These are phyloP conservation scores for Rhizopogon vulgaris DNA, from an alignment of 768 basidiomycete species.

Conservation along the genomic window DNA sequence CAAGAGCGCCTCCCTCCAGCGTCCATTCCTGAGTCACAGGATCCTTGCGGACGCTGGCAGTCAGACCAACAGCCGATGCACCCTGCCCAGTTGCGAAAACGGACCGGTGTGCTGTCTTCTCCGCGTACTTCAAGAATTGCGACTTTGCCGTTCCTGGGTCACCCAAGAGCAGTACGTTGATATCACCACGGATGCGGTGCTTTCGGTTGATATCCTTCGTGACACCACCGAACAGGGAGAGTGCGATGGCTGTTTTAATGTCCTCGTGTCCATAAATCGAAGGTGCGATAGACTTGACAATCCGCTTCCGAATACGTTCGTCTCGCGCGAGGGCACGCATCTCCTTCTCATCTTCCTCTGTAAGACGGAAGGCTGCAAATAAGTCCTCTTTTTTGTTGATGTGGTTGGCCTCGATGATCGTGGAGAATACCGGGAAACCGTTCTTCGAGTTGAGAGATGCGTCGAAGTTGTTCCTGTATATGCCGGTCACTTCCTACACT, in stretches of 20 bases:
- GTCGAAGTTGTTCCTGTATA: constrained; percentile 99
- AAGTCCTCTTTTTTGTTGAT: constrained; percentile 99
- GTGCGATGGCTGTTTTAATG: constrained; percentile 95
- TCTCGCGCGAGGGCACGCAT: constrained; percentile 85
- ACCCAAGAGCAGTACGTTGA: constrained; percentile 92
- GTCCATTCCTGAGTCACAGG: constrained; percentile 98
- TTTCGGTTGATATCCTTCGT: constrained; percentile 96
- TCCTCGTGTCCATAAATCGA: constrained; percentile 99
- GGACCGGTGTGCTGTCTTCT: constrained; percentile 96
- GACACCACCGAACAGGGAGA: constrained; percentile 92
- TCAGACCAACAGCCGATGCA: constrained; percentile 96
- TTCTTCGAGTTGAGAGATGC: constrained; percentile 97
- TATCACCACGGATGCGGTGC: constrained; percentile 94
- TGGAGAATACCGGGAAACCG: constrained; percentile 98
- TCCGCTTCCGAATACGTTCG: constrained; percentile 92
- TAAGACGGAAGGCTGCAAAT: constrained; percentile 96
- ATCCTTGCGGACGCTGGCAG: constrained; percentile 98
- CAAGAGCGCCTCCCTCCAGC: constrained; percentile 94
- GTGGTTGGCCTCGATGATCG: constrained; percentile 96
- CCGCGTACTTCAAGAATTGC: constrained; percentile 97
- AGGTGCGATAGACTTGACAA: constrained; percentile 97
- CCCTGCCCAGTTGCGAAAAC: constrained; percentile 99
- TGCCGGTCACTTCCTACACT: constrained; percentile 87
- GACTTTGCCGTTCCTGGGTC: constrained; percentile 99
- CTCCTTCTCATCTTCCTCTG: constrained; percentile 93